Percentiles rank a stretch among this genome's conserved stretches.
Conservation (phyloP, 2,329 filamentous ascomycete species). For the Ophiostoma ulmi region DNA sequence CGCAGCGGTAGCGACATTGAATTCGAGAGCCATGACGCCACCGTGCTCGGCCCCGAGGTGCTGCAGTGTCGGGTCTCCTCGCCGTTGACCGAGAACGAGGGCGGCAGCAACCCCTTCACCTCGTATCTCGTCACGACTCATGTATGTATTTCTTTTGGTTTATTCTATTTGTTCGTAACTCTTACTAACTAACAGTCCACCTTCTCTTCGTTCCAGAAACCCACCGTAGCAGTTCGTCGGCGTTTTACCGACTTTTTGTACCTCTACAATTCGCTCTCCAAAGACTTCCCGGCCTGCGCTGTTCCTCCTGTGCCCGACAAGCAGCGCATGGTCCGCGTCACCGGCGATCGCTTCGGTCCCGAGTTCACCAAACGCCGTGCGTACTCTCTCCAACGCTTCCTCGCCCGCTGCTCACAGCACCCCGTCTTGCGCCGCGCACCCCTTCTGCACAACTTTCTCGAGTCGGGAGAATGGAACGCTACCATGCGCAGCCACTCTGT, state of each 20-base stretch:
- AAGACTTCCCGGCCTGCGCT: constrained; percentile 85
- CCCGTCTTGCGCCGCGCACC: constrained; percentile 78
- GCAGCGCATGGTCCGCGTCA: constrained; percentile 98
- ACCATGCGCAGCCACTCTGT: constrained; percentile 78
- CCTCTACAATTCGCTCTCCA: constrained; percentile 81
- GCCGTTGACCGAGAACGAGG: constrained; percentile 91
- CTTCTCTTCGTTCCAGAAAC: constrained; percentile 85
- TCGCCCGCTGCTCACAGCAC: constrained; percentile 79
- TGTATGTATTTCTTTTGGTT: constrained; percentile 44
- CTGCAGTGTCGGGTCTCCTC: constrained; percentile 78
- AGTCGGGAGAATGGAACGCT: constrained; percentile 92
- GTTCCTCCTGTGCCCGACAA: constrained; percentile 95
- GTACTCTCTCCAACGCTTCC: constrained; percentile 85
- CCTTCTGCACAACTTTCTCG: constrained; percentile 83
- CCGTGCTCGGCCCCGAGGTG: constrained; percentile 63
- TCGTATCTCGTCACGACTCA: constrained; percentile 91
- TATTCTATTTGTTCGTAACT: no score
- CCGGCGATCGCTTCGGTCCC: constrained; percentile 86
- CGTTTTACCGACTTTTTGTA: constrained; percentile 98
- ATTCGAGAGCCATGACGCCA: constrained; percentile 50
- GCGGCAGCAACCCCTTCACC: constrained; percentile 92
- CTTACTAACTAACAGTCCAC: constrained; percentile 59
- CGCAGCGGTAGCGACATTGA: constrained; percentile 49
- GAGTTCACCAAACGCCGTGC: constrained; percentile 89
- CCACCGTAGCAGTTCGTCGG: constrained; percentile 72